Conservation (phyloP, 257 asterid species). For the Solanum habrochaites region DNA sequence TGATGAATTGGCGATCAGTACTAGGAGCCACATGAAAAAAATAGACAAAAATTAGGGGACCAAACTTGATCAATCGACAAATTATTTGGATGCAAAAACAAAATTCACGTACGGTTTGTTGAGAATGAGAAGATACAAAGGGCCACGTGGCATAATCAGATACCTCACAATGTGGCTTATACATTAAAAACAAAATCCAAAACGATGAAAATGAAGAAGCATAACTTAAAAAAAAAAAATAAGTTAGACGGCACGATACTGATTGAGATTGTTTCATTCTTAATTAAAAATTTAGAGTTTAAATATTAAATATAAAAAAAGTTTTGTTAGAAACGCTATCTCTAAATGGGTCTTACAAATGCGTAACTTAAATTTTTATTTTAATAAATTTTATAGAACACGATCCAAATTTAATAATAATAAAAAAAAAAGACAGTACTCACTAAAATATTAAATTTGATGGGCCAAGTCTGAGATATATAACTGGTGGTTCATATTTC, state of each 20-base stretch:
- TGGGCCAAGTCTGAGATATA: constrained; percentile 25
- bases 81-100: background rate
- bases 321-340: rapidly evolving
- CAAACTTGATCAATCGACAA: background rate
- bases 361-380: too few relatives aligned
- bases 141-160: background rate
- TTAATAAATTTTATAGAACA: rapidly evolving
- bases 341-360: too few relatives aligned
- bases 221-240: background rate
- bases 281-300: rapidly evolving
- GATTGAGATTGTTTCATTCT: background rate
- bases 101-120: background rate
- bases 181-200: background rate
- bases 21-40: background rate
- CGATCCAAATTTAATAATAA: too few relatives aligned
- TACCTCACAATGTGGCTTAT: background rate
- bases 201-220: background rate
- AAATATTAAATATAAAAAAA: rapidly evolving
- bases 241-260: rapidly evolving
- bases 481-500: constrained; percentile 27
- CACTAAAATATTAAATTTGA: background rate
- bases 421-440: background rate
- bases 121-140: background rate
- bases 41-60: background rate
- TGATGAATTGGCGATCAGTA: background rate